Evolutionary conservation across 2,329 filamentous ascomycete species (phyloP).

Genomic region (Xylaria sp.): DNA sequence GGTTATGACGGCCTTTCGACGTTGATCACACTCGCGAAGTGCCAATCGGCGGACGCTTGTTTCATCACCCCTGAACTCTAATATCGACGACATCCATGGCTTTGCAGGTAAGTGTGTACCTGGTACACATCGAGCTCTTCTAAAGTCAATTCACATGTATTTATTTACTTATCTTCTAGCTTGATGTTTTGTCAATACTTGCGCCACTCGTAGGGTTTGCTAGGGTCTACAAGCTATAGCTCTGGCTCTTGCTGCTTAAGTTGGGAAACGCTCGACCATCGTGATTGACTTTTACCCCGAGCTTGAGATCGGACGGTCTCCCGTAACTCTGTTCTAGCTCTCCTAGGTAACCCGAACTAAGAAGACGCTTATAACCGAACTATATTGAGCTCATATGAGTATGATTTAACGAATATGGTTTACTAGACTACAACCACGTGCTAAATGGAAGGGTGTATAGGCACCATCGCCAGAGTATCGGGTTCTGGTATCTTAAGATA

Average conservation of each 20-base stretch:
- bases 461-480: slow-evolving; percentile 39
- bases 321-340: not conserved
- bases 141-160: not conserved
- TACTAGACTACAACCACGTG: slow-evolving; percentile 11
- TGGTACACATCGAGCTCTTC: not conserved
- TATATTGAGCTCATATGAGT: slow-evolving; percentile 22
- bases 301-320: not conserved
- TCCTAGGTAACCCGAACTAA: not conserved
- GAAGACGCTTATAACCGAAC: slow-evolving; percentile 27
- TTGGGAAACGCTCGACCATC: not conserved
- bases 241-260: not conserved
- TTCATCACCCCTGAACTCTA: slow-evolving; percentile 1
- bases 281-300: not conserved
- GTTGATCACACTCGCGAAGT: not conserved
- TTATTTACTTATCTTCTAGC: not conserved
- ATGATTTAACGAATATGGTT: slow-evolving; percentile 26
- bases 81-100: not conserved
- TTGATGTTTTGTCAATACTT: not conserved
- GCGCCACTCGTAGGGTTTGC: not conserved
- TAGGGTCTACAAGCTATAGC: too few relatives aligned
- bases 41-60: not conserved
- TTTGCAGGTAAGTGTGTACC: not conserved
- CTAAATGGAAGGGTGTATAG: not conserved
- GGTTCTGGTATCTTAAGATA: slow-evolving; percentile 44
- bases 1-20: not conserved